These are phyloP conservation scores for Ustulina deusta DNA, from an alignment of 2,329 filamentous ascomycete species.

Conservation along the genomic window DNA sequence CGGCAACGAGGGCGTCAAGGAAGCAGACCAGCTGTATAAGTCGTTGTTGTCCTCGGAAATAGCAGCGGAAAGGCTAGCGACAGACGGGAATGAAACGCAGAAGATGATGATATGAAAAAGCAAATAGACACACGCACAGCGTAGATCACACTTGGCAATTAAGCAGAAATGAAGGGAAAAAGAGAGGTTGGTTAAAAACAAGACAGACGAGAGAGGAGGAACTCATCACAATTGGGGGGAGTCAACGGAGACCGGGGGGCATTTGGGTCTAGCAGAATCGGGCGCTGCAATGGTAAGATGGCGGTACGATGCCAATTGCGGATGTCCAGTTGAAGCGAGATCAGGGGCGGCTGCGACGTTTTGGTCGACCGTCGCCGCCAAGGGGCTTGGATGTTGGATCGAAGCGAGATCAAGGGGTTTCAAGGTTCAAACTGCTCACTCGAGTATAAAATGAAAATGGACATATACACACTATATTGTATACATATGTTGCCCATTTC, in stretches of 20 bases:
- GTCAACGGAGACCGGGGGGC: neutral
- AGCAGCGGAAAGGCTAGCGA: neutral
- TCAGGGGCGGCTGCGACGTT: constrained; percentile 25
- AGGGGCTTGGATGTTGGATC: neutral
- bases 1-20: neutral
- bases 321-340: neutral
- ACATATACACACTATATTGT: too few relatives aligned
- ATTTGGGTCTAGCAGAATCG: neutral
- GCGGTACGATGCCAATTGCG: constrained; percentile 9
- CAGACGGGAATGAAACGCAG: neutral
- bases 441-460: neutral
- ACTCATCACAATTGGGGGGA: too few relatives aligned
- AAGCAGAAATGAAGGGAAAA: constrained; percentile 11
- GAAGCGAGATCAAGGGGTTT: constrained; percentile 25
- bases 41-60: neutral
- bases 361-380: neutral
- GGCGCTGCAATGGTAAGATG: neutral
- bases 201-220: neutral
- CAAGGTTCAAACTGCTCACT: constrained; percentile 2
- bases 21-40: constrained; percentile 29
- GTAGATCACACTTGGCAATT: constrained; percentile 38
- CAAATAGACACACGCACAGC: constrained; percentile 32
- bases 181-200: neutral
- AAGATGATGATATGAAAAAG: constrained; percentile 13
- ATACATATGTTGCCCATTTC: neutral